Evolutionary conservation across 2,329 filamentous ascomycete genomes (phyloP), one percentile per base, ranked within the genome.

Genomic region (Helotiales sp.): DNA sequence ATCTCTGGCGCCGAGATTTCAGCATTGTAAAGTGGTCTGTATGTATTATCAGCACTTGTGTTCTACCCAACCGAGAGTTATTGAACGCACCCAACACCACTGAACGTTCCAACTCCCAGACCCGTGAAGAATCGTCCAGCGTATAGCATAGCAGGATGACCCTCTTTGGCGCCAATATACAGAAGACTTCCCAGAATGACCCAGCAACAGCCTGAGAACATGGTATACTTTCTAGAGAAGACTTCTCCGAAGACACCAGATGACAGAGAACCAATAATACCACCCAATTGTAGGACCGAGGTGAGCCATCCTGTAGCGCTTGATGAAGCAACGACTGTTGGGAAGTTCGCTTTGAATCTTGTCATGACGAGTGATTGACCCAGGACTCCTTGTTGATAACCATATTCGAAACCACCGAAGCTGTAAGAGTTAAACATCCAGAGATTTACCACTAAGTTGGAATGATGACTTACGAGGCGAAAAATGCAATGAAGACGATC

Each of bases 301-400:
- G 80, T 77, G 52, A 81, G 79, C 79, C 79, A 81, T 31, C 79
- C 79, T 59, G 81, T 79, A 68, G 79, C 79, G 13, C 74, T 65
- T 57, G 72, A 76, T 57, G 80, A 77, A 0, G 70, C 56, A 49
- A 73, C 76, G n/a, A 79, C 71, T 8, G 70, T 63, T 3, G 75
- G 76, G 38, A 74, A 72, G 13, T 67, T 62, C 27, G 72, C 72
- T 2, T 67, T 73, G 57, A 79, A 79, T 38, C 74, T 76, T 56
- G 76, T 70, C 70, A 77, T 76, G 4, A 73, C 76, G 50, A 79
- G 71, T 38, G 79, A 73, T 36, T 75, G 76, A 0, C 75, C 77
- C 46, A 79, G 72, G 31, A 79, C 75, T 34, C 76, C 76, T 10
- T 75, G 77, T 54, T 80, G 77, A 66, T 79, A 79, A 13, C 77